Base-by-base conservation (phyloP, 768 basidiomycete species). In the Pleurotus tuoliensis region DNA sequence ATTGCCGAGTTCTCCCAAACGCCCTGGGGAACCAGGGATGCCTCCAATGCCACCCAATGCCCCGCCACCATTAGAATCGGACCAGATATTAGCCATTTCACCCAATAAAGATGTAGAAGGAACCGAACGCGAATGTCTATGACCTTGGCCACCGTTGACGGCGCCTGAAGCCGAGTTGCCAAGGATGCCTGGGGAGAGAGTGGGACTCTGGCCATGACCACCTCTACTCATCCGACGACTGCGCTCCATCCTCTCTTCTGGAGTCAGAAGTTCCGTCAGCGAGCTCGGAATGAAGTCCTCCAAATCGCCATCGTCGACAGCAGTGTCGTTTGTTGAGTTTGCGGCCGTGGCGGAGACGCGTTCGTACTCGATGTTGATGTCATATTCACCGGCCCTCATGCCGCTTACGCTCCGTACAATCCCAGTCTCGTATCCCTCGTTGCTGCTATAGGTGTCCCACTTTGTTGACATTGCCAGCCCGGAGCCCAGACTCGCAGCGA, bases 271-370 rank as follows among this genome's bases (percentile, higher is more conserved):
- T 58, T 98, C 95, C 24, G 86, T 92, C 47, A 98, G 74, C 3
- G 88, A 91, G 55, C 90, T 86, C 0, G 96, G 96, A 27, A 98
- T 68, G 67, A 98, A 90, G 56, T 94, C 94, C 65, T 94, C 92
- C 47, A 92, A 66, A 61, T 94, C 91, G 45, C 86, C 92, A 48
- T 88, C 89, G 16, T 86, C 85, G 5, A 78, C 80, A 0, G 81
- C 82, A 37, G 72, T 70, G 15, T 79, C 80, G 30, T 44, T 46
- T 56, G 54, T 55, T 47, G 56, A 56, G 48, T 45, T 62, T 63
- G 44, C 58, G 66, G 69, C 25, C 75, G 73, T n/a, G 30, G 30
- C 30, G 8, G 30, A 34, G 30, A 34, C 30, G 30, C 30, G 30
- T 34, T 77, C 76, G 54, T 73, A 75, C 61, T 72, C 80, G 49